Conservation (phyloP, 352 stramenopile species). For the Globisporangium rhizosaccharum region DNA sequence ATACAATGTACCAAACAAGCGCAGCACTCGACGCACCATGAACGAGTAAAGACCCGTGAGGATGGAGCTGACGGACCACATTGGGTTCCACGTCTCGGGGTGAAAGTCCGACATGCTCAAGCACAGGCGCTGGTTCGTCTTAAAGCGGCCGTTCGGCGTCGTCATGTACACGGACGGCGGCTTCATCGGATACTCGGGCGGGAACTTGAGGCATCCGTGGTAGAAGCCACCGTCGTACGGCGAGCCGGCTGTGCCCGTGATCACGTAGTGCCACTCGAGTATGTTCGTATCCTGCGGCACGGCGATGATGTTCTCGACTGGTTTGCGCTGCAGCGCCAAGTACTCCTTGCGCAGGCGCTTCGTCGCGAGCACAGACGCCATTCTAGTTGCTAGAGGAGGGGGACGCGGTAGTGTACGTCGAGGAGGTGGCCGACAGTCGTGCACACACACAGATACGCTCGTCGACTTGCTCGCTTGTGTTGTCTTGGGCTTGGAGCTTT, state of each 20-base stretch:
- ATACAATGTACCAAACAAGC: too few relatives aligned
- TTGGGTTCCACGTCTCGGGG: constrained; percentile 94
- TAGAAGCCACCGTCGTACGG: constrained; percentile 90
- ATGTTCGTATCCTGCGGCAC: constrained; percentile 91
- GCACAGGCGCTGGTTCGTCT: constrained; percentile 92
- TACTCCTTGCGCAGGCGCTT: constrained; percentile 93
- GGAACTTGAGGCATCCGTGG: constrained; percentile 91
- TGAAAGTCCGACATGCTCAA: constrained; percentile 96
- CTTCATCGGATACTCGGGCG: constrained; percentile 94
- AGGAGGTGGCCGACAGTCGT: too few relatives aligned
- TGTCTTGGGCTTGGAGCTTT: background rate
- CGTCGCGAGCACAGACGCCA: constrained; percentile 80
- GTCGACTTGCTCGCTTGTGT: background rate
- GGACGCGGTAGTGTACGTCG: background rate
- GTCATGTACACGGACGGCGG: constrained; percentile 94
- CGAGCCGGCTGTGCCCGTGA: constrained; percentile 78
- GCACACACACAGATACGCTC: background rate
- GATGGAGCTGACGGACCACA: constrained; percentile 95
- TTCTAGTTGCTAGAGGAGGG: constrained; percentile 11
- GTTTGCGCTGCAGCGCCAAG: constrained; percentile 85
- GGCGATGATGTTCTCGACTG: constrained; percentile 88
- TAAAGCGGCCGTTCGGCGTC: constrained; percentile 93
- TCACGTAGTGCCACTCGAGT: constrained; percentile 95
- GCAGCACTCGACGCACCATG: constrained; percentile 51
- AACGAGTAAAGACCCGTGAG: constrained; percentile 95